These are phyloP conservation scores for Candida koratica DNA, from an alignment of 805 yeast species.

Conservation along the genomic window DNA sequence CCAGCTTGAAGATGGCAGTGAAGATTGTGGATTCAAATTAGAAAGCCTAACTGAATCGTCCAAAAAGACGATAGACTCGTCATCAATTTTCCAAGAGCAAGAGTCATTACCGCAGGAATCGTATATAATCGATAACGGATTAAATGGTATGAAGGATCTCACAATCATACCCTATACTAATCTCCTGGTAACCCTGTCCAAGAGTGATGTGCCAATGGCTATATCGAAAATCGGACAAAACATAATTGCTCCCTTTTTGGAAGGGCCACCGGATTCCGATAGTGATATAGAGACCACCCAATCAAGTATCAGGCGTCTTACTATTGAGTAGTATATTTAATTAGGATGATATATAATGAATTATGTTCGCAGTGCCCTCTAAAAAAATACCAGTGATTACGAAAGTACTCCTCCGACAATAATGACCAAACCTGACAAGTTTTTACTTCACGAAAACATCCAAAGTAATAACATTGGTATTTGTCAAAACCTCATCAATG, in stretches of 20 bases:
- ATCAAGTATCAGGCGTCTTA: not conserved
- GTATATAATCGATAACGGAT: not conserved
- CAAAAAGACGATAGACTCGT: slow-evolving; percentile 2
- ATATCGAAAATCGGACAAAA: slow-evolving; percentile 2
- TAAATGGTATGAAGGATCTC: slow-evolving; percentile 6
- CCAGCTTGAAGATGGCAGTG: not conserved
- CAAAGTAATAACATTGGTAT: slow-evolving; percentile 52
- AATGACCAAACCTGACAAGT: slow-evolving; percentile 11
- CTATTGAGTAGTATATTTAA: not conserved
- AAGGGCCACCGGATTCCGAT: slow-evolving; percentile 27
- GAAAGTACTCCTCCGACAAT: no score
- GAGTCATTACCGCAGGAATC: not conserved
- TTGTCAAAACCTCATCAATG: slow-evolving; percentile 48
- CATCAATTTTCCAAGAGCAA: slow-evolving; percentile 1
- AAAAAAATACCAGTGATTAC: no score
- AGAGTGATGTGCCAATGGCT: slow-evolving; percentile 1
- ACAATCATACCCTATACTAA: slow-evolving; percentile 8
- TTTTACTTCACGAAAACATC: slow-evolving; percentile 58
- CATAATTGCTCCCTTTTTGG: slow-evolving; percentile 31
- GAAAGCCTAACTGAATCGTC: slow-evolving; percentile 1
- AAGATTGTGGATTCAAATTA: slow-evolving; percentile 1
- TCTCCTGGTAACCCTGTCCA: slow-evolving; percentile 5
- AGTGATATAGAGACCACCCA: slow-evolving; percentile 18
- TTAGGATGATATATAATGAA: slow-evolving; percentile 6
- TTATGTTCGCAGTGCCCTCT: slow-evolving; percentile 1